A percentile compares a stretch with the other conserved stretches of the same genome.
These are phyloP conservation scores for Aegilops tauschii DNA, from an alignment of 176 grass and related monocot genomes.

Conservation along the genomic window DNA sequence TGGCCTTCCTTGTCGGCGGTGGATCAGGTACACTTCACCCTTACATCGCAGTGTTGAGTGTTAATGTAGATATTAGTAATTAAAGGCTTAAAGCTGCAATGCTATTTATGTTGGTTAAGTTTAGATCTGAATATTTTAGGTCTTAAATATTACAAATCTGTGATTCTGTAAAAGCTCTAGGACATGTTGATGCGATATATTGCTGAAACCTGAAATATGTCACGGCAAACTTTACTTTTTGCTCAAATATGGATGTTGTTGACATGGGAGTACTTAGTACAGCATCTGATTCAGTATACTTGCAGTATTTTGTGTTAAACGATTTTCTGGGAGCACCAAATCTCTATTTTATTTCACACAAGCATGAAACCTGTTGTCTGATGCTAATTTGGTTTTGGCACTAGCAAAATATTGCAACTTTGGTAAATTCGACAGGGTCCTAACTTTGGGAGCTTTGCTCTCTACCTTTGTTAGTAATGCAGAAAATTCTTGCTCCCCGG, in stretches of 20 bases:
- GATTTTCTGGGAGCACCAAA: not conserved
- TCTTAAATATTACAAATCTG: not conserved
- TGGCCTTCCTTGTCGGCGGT: slow-evolving; percentile 91
- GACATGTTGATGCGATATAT: not conserved
- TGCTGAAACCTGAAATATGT: slow-evolving; percentile 15
- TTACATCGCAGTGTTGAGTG: not conserved
- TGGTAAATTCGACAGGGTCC: not conserved
- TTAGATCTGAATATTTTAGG: not conserved
- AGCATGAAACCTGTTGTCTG: not conserved
- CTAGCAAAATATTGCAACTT: slow-evolving; percentile 9
- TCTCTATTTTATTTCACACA: slow-evolving; percentile 12
- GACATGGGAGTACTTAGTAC: not conserved
- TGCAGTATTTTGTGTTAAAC: not conserved
- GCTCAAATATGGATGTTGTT: not conserved
- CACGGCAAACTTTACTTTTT: not conserved
- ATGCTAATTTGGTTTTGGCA: slow-evolving; percentile 6
- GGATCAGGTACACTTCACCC: slow-evolving; percentile 66
- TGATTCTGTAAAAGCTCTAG: slow-evolving; percentile 15
- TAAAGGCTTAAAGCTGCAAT: slow-evolving; percentile 10
- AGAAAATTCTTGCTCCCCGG: slow-evolving; percentile 80
- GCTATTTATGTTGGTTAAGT: not conserved
- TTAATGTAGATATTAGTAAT: not conserved
- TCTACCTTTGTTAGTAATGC: slow-evolving; percentile 66
- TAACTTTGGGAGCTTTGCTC: slow-evolving; percentile 23
- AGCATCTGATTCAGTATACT: not conserved